Evolutionary conservation across 176 grass and related monocot species (phyloP), one percentile per base, ranked within the genome.

Genomic region (Zizania latifolia): DNA sequence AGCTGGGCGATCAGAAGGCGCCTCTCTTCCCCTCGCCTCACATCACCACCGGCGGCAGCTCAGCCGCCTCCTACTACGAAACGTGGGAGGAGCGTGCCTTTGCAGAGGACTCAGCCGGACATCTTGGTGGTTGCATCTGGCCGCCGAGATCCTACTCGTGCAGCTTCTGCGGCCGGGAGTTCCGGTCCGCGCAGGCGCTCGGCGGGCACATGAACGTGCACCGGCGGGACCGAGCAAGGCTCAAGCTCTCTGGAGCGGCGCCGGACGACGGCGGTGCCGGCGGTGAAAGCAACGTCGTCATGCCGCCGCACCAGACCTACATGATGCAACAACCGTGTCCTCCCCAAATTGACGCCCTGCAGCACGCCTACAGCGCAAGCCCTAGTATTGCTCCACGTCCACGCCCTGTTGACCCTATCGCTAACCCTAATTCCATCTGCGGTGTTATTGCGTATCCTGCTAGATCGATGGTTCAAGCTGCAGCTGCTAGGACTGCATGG

Each of bases 141-240:
- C 89, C 89, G 1, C 89, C 89, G 24, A 84, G 89, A 28, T 91
- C 84, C 23, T 91, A 91, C 30, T 81, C 89, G 2, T 91, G 89
- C 77, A 91, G 66, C 81, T 91, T 91, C 44, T 91, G 89, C 19
- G 40, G 77, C 34, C 70, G 89, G 3, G 89, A 87, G 36, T 91
- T 91, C 81, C 71, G 89, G 43, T 91, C 89, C 1, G 89, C 84
- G 11, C 89, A 91, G 73, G 89, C 89, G 4, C 89, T 91, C 2
- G 89, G 89, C 4, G 89, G 89, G 26, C 89, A 91, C 84, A 91
- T 91, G 89, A 91, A 91, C 81, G 84, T 91, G 27, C 89, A 91
- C 84, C 67, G 89, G 48, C 81, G 81, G 56, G 89, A 91, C 26
- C 50, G 89, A 13, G 84, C 89, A 7, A 73, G 77, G 81, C 81